phyloP scores from a whole-genome alignment of 2,329 filamentous ascomycete genomes.

The Albophoma yamanashiensis region DNA sequence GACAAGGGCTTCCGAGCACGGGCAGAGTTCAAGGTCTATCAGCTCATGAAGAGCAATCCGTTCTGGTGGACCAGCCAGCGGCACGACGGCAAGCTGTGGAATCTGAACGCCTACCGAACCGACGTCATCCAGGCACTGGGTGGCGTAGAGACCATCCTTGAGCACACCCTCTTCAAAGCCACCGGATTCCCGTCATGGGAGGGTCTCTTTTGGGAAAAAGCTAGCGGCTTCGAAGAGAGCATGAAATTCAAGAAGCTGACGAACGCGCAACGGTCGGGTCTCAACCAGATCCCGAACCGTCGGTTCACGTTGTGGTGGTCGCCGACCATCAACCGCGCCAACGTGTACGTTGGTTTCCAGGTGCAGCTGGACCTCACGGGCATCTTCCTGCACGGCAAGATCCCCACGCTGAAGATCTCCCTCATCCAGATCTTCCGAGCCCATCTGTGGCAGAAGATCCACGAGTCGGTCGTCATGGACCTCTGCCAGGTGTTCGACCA shows the following conservation, averaged over 20 bases:
- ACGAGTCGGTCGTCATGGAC: conserved; percentile 98
- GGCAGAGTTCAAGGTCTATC: conserved; percentile 96
- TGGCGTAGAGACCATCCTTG: conserved; percentile 94
- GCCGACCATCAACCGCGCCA: conserved; percentile 84
- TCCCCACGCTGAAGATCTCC: conserved; percentile 94
- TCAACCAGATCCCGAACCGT: conserved; percentile 98
- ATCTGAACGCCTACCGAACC: conserved; percentile 87
- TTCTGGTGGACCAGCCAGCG: conserved; percentile 99
- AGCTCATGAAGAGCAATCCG: conserved; percentile 97
- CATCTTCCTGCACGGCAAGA: conserved; percentile 98
- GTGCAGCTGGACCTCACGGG: conserved; percentile 95
- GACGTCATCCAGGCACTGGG: conserved; percentile 94
- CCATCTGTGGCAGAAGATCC: conserved; percentile 99
- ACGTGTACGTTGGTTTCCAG: conserved; percentile 98
- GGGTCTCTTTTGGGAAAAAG: conserved; percentile 83
- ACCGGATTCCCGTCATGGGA: conserved; percentile 97
- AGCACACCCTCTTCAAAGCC: conserved; percentile 93
- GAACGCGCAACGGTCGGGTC: conserved; percentile 89
- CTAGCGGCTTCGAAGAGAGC: conserved; percentile 40
- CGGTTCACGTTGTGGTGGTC: conserved; percentile 99
- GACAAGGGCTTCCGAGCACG: conserved; percentile 96
- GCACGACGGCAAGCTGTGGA: conserved; percentile 97
- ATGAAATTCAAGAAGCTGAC: conserved; percentile 99
- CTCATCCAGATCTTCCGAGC: conserved; percentile 98
- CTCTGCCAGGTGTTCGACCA: conserved; percentile 97